phyloP scores from a whole-genome alignment of 495 filamentous ascomycete genomes.

The Aspergillus conjunctus region DNA sequence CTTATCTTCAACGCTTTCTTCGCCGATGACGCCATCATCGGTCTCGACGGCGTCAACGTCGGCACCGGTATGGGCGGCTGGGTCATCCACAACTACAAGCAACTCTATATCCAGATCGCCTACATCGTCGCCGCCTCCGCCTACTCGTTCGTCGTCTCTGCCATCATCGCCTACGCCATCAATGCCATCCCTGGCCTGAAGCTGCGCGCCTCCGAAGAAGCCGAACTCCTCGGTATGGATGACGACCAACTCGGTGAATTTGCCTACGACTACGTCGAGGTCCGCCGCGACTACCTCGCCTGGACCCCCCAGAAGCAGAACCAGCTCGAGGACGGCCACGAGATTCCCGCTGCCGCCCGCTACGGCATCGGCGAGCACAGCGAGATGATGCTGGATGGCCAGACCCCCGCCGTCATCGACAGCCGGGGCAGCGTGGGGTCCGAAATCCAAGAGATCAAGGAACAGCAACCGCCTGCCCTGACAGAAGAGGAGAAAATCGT shows the following conservation, averaged over 20 bases:
- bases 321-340: constrained; percentile 60
- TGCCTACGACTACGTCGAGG: constrained; percentile 99
- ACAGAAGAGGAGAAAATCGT: constrained; percentile 33
- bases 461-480: constrained; percentile 27
- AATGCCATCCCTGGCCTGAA: constrained; percentile 87
- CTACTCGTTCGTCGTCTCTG: constrained; percentile 84
- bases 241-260: constrained; percentile 99
- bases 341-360: constrained; percentile 67
- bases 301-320: constrained; percentile 87
- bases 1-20: constrained; percentile 93
- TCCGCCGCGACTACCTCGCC: constrained; percentile 93
- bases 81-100: constrained; percentile 84
- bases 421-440: constrained; percentile 39
- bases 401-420: constrained; percentile 54
- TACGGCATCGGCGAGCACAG: constrained; percentile 83
- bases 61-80: constrained; percentile 73
- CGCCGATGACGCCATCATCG: constrained; percentile 84
- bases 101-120: constrained; percentile 89
- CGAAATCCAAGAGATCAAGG: constrained; percentile 45
- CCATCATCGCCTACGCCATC: constrained; percentile 79
- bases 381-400: constrained; percentile 68
- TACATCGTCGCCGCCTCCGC: constrained; percentile 75
- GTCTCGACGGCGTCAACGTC: constrained; percentile 90
- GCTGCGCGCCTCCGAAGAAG: constrained; percentile 89
- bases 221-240: constrained; percentile 98